These are phyloP conservation scores for Mycena metata DNA, from an alignment of 768 basidiomycete genomes.

Conservation along the genomic window DNA sequence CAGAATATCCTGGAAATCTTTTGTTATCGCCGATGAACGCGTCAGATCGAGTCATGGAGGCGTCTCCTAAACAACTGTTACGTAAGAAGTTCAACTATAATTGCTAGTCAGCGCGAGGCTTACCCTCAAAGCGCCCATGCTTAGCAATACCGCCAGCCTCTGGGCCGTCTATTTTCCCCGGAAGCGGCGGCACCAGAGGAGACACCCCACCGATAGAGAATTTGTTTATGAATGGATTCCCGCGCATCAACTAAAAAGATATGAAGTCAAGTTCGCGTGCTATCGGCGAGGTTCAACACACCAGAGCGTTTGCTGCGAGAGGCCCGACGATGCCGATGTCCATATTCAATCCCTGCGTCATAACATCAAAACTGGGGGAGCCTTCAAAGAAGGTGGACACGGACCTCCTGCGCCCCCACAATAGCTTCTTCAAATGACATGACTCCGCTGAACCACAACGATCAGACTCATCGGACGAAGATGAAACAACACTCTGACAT, in stretches of 20 bases:
- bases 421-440: constrained; percentile 32
- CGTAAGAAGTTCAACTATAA: too few species aligned
- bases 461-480: too few species aligned
- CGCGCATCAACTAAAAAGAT: constrained; percentile 30
- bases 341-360: too few species aligned
- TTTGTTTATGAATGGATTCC: constrained; percentile 29
- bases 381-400: constrained; percentile 20
- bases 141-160: constrained; percentile 33
- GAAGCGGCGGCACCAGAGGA: too few species aligned
- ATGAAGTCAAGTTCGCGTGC: too few species aligned
- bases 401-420: constrained; percentile 27
- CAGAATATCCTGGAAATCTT: constrained; percentile 36
- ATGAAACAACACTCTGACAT: too few species aligned
- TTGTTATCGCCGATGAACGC: constrained; percentile 35
- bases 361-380: constrained; percentile 3
- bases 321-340: too few species aligned
- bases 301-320: too few species aligned
- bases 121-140: constrained; percentile 34
- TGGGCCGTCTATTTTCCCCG: too few species aligned
- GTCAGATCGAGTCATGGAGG: constrained; percentile 33
- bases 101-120: neutral
- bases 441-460: constrained; percentile 25
- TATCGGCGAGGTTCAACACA: too few species aligned
- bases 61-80: too few species aligned
- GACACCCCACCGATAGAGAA: too few species aligned